Base-by-base conservation (phyloP, 2,329 filamentous ascomycete genomes). In the Coniochaeta sp. region DNA sequence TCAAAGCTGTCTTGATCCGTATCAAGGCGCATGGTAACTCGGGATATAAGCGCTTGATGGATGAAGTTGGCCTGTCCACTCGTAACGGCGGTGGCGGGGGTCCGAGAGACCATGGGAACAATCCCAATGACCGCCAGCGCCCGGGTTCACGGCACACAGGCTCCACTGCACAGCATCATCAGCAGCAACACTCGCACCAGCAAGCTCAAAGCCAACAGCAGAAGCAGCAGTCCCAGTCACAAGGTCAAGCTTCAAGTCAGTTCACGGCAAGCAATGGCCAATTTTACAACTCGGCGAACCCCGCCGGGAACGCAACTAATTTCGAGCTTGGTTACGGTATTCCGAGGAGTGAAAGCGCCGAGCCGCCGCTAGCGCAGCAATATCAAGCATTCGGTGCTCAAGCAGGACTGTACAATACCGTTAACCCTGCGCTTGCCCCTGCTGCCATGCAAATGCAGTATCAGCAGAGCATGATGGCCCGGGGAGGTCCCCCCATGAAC, bases 31-130 rank as follows among this genome's bases (percentile, higher is more conserved):
- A 95, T 17, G 89, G 88, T 63, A 95, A 98, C 16, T 34, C 31
- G 76, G 95, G 95, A 58, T 99, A 99, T 79, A 99, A 98, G 81
- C 89, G 95, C 59, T 78, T 99, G 62, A 99, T 99, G 95, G 95
- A 99, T 69, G 95, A 99, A 72, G 95, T 99, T 67, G 93, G 93
- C 62, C 78, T 99, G 40, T 96, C 93, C 6, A 89, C 86, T 31
- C 78, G 86, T 50, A 83, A 76, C 62, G 73, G 73, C 33, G 75
- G 72, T 44, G 67, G 69, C 36, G 71, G 74, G 34, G 69, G 73
- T 38, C 69, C 79, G 47, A 77, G 78, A 28, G 79, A 81, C 34
- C 76, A 78, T 62, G 68, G 68, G n/a, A 72, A 72, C 33, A 79
- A 77, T 60, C 6, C 56, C 34, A 74, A 76, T 61, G 80, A 83